Conservation (phyloP, 2,329 filamentous ascomycete genomes). For the Chaetomiaceae sp. region DNA sequence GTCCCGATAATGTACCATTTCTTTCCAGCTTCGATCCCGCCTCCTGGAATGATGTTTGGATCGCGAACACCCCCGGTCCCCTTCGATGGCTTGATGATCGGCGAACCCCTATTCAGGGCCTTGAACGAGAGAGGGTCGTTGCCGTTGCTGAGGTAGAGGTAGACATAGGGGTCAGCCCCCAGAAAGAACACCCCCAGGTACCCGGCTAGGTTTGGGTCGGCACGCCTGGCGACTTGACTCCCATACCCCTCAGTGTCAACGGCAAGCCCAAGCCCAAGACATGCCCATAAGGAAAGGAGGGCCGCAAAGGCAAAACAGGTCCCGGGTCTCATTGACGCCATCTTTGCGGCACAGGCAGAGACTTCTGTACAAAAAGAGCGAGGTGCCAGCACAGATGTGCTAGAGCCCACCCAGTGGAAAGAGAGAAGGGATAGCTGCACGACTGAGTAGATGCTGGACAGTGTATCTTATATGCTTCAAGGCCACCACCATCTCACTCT, state of each 20-base stretch:
- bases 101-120: slow-evolving; percentile 43
- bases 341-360: background rate
- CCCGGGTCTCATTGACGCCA: slow-evolving; percentile 3
- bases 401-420: slow-evolving; percentile 13
- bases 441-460: background rate
- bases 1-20: slow-evolving; percentile 55
- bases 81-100: slow-evolving; percentile 45
- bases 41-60: slow-evolving; percentile 44
- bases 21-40: slow-evolving; percentile 40
- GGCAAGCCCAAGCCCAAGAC: slow-evolving; percentile 12
- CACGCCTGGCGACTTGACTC: slow-evolving; percentile 29
- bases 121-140: slow-evolving; percentile 46
- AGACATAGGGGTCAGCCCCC: slow-evolving; percentile 48
- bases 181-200: slow-evolving; percentile 53
- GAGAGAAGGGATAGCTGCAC: slow-evolving; percentile 11
- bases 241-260: slow-evolving; percentile 27
- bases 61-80: slow-evolving; percentile 51
- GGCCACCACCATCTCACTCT: background rate
- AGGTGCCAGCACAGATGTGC: background rate
- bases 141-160: slow-evolving; percentile 49
- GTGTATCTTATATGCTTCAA: slow-evolving; percentile 12
- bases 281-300: slow-evolving; percentile 12
- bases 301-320: background rate
- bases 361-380: background rate
- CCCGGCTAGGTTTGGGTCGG: slow-evolving; percentile 40